Evolutionary conservation across 2,329 filamentous ascomycete species (phyloP), one percentile per base, ranked within the genome.

Genomic region (Scleromitrula shiraiana): DNA sequence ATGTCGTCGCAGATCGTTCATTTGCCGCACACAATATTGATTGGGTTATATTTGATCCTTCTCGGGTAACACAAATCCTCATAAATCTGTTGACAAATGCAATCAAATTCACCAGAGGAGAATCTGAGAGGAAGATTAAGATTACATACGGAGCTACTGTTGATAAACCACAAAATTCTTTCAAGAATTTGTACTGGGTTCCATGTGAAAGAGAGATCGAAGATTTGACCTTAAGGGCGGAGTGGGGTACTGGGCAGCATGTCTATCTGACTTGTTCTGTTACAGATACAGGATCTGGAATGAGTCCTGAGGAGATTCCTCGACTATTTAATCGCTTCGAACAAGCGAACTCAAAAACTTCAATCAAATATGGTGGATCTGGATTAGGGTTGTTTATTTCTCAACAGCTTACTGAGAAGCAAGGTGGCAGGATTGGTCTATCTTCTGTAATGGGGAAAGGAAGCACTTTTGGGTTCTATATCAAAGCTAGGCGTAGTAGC

Each of bases 61-160:
- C 82, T 12, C 75, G 86, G 20, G 79, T 91, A 39, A 77, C 86
- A 44, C 86, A 93, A 64, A 83, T 91, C 1, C 71, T 90, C 5
- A 88, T 91, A 61, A 93, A 91, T 57, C 72, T 93, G 2, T 77
- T 87, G 14, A 87, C 85, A 3, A 91, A 91, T 58, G 84, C 85
- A 0, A 82, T 93, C 64, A 91, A 91, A 59, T 93, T 91, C 61
- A 93, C 87, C 0, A 81, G 79, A 35, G 73, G 73, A 0, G 78
- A 82, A 15, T 72, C 72, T 12, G 76, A 70, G 8, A 75, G 81
- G 6, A 76, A 77, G 36, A 73, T 80, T 30, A 68, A 66, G 2
- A 67, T 78, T 1, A 65, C 65, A 29, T 56, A 53, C 23, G 53
- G 53, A 26, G 54, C 51, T 5, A 40, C 49, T 15, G 17, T 20